Evolutionary conservation across 352 stramenopile species (phyloP).

Genomic region (Phytophthora fragariae): DNA sequence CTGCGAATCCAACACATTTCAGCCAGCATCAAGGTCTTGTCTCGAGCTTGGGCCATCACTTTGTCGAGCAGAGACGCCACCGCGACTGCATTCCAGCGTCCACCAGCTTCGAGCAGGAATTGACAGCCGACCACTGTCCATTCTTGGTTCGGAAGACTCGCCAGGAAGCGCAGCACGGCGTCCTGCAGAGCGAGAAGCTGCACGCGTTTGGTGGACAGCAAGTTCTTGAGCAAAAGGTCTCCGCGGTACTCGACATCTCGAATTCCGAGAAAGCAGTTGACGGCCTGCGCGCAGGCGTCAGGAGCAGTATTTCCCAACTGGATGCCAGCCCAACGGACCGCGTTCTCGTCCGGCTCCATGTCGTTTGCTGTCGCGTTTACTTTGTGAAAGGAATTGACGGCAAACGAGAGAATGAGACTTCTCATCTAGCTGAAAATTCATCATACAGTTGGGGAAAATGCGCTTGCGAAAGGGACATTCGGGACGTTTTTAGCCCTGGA

Average conservation of each 20-base stretch:
- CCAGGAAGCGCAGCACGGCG: slow-evolving; percentile 20
- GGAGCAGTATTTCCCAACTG: slow-evolving; percentile 20
- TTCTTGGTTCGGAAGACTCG: slow-evolving; percentile 26
- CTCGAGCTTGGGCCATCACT: slow-evolving; percentile 31
- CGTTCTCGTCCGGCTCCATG: slow-evolving; percentile 34
- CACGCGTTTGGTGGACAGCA: slow-evolving; percentile 30
- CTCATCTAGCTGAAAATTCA: not conserved
- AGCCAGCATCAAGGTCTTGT: slow-evolving; percentile 24
- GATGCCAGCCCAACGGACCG: slow-evolving; percentile 19
- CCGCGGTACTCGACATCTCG: slow-evolving; percentile 35
- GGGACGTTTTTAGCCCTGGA: too few species aligned
- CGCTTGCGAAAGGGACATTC: not conserved
- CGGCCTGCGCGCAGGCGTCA: slow-evolving; percentile 21
- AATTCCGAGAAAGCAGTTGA: slow-evolving; percentile 28
- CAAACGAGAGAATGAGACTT: slow-evolving; percentile 20
- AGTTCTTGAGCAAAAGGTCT: slow-evolving; percentile 30
- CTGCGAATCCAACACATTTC: slow-evolving; percentile 34
- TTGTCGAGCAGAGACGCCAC: slow-evolving; percentile 32
- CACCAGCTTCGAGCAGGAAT: slow-evolving; percentile 28
- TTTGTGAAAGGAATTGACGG: not conserved
- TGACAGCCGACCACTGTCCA: slow-evolving; percentile 30
- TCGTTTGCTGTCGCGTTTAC: not conserved
- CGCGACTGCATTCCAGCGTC: slow-evolving; percentile 27
- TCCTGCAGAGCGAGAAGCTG: slow-evolving; percentile 26
- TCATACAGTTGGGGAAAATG: not conserved